These are phyloP conservation scores for Ganoderma lucidum DNA, from an alignment of 1,284 basidiomycete genomes.

Conservation along the genomic window DNA sequence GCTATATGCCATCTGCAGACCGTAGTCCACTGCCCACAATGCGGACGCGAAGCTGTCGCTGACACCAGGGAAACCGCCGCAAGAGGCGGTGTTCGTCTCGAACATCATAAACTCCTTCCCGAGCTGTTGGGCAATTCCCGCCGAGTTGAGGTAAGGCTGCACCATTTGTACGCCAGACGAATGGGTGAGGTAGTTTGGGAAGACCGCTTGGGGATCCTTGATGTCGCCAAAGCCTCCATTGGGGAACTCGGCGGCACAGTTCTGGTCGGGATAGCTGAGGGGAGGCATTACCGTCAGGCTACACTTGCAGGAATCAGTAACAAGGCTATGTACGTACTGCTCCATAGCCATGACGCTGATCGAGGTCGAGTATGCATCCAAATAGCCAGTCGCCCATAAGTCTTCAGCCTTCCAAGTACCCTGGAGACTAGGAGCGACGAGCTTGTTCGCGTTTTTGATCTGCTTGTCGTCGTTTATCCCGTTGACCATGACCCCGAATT, in stretches of 20 bases:
- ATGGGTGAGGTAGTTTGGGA: constrained; percentile 68
- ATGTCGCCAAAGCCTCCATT: constrained; percentile 35
- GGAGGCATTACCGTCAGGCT: background rate
- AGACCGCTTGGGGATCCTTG: constrained; percentile 58
- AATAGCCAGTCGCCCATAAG: constrained; percentile 56
- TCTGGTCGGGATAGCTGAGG: constrained; percentile 58
- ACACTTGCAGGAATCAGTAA: background rate
- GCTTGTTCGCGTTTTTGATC: constrained; percentile 46
- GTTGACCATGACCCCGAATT: constrained; percentile 54
- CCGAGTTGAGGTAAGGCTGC: constrained; percentile 57
- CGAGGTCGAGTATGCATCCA: constrained; percentile 47
- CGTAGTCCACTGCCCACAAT: constrained; percentile 53
- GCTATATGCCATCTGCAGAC: constrained; percentile 53
- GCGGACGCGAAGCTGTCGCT: constrained; percentile 65
- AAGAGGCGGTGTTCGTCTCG: constrained; percentile 85
- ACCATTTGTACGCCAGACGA: constrained; percentile 55
- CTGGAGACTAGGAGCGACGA: constrained; percentile 60
- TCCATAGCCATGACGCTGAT: constrained; percentile 55
- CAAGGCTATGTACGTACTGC: constrained; percentile 46
- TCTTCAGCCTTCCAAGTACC: constrained; percentile 54
- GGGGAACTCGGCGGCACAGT: constrained; percentile 44
- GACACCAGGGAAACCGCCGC: constrained; percentile 82
- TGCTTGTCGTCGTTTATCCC: constrained; percentile 48
- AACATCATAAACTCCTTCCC: constrained; percentile 68
- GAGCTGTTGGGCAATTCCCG: constrained; percentile 49